Evolutionary conservation across 306 rosid species (phyloP).

Genomic region (Sphenostylis stenocarpa): DNA sequence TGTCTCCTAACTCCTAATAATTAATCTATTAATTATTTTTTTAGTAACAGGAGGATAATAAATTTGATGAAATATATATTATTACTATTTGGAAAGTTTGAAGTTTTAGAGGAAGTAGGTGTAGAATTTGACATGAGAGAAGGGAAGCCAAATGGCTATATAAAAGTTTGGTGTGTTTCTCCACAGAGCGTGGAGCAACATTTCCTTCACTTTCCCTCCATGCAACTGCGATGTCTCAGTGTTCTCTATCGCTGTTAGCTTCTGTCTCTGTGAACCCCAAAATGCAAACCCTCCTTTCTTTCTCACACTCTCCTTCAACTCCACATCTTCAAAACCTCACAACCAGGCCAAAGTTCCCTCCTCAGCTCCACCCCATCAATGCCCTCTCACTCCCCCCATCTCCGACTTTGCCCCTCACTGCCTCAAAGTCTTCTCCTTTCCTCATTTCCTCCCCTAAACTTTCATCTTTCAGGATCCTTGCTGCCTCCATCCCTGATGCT

Average conservation of each 20-base stretch:
- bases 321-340: neutral
- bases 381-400: constrained; percentile 34
- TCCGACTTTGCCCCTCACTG: constrained; percentile 15
- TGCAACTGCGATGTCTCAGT: constrained; percentile 25
- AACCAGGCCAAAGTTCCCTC: neutral
- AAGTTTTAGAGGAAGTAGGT: no score
- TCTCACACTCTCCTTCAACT: constrained; percentile 7
- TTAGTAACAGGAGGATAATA: no score
- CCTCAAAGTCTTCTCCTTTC: constrained; percentile 31
- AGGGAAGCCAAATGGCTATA: no score
- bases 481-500: constrained; percentile 44
- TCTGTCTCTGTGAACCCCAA: constrained; percentile 13
- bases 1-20: no score
- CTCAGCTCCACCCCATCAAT: neutral
- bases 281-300: constrained; percentile 14
- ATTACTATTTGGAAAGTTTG: no score
- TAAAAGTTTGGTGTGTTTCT: neutral
- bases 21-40: no score
- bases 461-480: constrained; percentile 37
- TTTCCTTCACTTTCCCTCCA: neutral
- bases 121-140: no score
- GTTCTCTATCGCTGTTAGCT: neutral
- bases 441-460: constrained; percentile 30
- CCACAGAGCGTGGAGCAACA: neutral
- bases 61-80: no score